Evolutionary conservation across 2,329 filamentous ascomycete species (phyloP).

Genomic region (Apiospora arundinis): DNA sequence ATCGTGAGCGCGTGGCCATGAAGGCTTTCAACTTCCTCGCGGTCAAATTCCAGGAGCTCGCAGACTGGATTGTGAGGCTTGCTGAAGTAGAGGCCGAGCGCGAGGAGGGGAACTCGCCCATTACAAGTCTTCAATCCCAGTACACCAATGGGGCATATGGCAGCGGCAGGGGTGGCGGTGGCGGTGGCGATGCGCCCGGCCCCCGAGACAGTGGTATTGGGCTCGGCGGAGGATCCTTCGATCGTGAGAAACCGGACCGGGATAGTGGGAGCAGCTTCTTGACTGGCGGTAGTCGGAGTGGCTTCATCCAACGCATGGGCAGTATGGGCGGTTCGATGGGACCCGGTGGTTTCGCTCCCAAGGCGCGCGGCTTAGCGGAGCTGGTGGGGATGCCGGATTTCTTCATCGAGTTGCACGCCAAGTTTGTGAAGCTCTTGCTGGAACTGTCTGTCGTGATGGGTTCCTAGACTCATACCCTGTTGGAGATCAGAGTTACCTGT

Average conservation of each 20-base stretch:
- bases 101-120: slow-evolving; percentile 44
- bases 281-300: slow-evolving; percentile 54
- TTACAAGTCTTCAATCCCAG: slow-evolving; percentile 49
- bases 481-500: not conserved
- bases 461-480: slow-evolving; percentile 40
- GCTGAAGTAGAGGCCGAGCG: slow-evolving; percentile 69
- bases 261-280: slow-evolving; percentile 60
- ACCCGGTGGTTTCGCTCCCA: slow-evolving; percentile 61
- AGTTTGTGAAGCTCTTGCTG: slow-evolving; percentile 68
- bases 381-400: slow-evolving; percentile 71
- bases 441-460: slow-evolving; percentile 63
- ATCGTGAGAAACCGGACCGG: slow-evolving; percentile 36
- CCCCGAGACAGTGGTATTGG: slow-evolving; percentile 38
- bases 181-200: slow-evolving; percentile 42
- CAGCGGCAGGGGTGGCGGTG: slow-evolving; percentile 46
- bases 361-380: slow-evolving; percentile 68
- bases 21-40: slow-evolving; percentile 69
- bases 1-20: slow-evolving; percentile 69
- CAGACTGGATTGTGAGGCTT: slow-evolving; percentile 69
- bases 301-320: slow-evolving; percentile 52
- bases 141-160: slow-evolving; percentile 40
- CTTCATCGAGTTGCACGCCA: slow-evolving; percentile 69
- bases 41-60: slow-evolving; percentile 67
- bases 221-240: slow-evolving; percentile 33
- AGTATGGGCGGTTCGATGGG: slow-evolving; percentile 52